Evolutionary conservation across 345 rosid genomes (phyloP).

Genomic region (Populus pruinosa): DNA sequence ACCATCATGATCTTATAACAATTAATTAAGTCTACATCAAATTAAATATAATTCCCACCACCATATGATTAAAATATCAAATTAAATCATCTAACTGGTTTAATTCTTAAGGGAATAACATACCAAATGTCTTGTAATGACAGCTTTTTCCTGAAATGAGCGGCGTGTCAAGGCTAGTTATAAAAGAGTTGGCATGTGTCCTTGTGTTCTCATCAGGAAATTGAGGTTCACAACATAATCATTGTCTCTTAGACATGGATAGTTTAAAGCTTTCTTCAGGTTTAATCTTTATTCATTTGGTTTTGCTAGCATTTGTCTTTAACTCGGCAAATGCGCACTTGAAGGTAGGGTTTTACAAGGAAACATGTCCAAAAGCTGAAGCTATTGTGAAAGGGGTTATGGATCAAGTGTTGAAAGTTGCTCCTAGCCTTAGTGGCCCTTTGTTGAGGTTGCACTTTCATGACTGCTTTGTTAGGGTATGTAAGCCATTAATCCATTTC

Average conservation of each 20-base stretch:
- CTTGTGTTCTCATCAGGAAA: background rate
- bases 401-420: conserved; percentile 29
- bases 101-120: background rate
- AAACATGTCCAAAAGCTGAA: conserved; percentile 51
- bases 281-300: conserved; percentile 20
- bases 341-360: conserved; percentile 52
- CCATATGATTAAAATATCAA: background rate
- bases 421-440: conserved; percentile 52
- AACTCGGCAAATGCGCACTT: conserved; percentile 38
- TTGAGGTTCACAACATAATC: background rate
- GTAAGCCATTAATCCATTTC: background rate
- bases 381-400: conserved; percentile 34
- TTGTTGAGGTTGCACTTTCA: conserved; percentile 74
- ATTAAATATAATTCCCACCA: background rate
- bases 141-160: background rate
- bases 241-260: conserved; percentile 23
- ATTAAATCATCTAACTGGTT: background rate
- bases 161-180: background rate
- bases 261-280: conserved; percentile 24
- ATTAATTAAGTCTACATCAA: background rate
- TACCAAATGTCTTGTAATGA: background rate
- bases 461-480: conserved; percentile 74
- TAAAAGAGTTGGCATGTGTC: background rate
- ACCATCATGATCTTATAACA: background rate
- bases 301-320: conserved; percentile 17